Conservation (phyloP, 169 alveolate genomes). For the Blepharisma undulans region DNA sequence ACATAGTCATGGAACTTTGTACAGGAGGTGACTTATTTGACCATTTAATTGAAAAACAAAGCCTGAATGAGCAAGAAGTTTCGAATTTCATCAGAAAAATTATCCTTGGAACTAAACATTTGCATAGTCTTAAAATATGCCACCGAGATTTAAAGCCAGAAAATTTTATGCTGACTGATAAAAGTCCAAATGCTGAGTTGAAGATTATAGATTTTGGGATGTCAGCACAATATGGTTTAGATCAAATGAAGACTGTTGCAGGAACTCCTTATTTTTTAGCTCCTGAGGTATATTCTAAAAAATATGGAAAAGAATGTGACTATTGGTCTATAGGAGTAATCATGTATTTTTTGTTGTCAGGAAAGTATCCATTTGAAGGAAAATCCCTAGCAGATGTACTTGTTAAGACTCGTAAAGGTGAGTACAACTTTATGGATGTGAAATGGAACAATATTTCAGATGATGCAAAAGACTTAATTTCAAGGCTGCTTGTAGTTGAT, state of each 20-base stretch:
- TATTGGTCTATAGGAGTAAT: constrained; percentile 72
- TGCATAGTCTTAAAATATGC: constrained; percentile 77
- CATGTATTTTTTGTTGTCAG: constrained; percentile 55
- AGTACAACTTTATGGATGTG: background rate
- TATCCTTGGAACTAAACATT: constrained; percentile 80
- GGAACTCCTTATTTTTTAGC: constrained; percentile 66
- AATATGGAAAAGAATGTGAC: constrained; percentile 65
- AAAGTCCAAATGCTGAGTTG: constrained; percentile 36
- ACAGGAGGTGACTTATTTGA: constrained; percentile 49
- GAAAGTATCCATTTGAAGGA: constrained; percentile 28
- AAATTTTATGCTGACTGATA: constrained; percentile 55
- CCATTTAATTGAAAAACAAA: constrained; percentile 61
- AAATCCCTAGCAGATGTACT: background rate
- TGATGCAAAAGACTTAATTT: constrained; percentile 22
- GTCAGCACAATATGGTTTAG: constrained; percentile 38
- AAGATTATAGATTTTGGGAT: constrained; percentile 63
- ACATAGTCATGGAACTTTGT: constrained; percentile 68
- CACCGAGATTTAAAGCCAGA: constrained; percentile 88
- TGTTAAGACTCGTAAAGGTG: background rate
- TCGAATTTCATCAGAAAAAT: constrained; percentile 77
- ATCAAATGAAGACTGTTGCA: constrained; percentile 26
- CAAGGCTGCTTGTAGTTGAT: background rate
- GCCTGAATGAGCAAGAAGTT: constrained; percentile 68
- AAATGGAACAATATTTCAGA: background rate
- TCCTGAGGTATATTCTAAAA: constrained; percentile 52